Base-by-base conservation (phyloP, 1,139 yeast genomes). In the Suzukiozyma palmioleophila region DNA sequence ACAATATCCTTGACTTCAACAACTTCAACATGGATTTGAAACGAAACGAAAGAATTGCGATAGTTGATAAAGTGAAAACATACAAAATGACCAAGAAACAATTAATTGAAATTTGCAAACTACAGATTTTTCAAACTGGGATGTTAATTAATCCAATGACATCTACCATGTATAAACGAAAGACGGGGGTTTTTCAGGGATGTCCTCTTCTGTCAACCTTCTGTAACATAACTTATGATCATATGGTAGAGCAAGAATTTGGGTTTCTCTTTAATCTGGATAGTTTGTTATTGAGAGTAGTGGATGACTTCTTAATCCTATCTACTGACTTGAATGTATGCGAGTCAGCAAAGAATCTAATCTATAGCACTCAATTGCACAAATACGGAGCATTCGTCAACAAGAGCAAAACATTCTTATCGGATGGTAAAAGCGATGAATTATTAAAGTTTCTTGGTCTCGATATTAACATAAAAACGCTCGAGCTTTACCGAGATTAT, bases 101-200 rank as follows among this genome's bases (percentile, higher is more conserved):
- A 21, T 49, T 68, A 3, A 29, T 65, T 3, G 48, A 50, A 7
- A 37, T 60, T 3, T 53, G 62, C 1, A 50, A 47, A 18, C 43
- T 45, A 10, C 69, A 62, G 16, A 54, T 66, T 9, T 52, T 51
- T 34, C 56, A 59, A 15, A 52, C 68, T 3, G 49, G 50, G 3
- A 43, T 48, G 15, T 46, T 38, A 43, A 47, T 40, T 36, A 45
- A 39, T 8, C 31, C 31, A 28, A 8, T 28, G 37, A 43, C 35
- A 38, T 26, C 9, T 33, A 29, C 44, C 37, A 15, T 51, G 8
- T 68, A 48, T 44, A 57, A 59, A 22, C 67, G 95, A 43, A 73
- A 62, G 31, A 60, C 67, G 9, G 98, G 98, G 0, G 73, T 92
- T 0, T 92, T 85, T 39, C 98, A 92, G 60, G 98, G 98, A 0